Evolutionary conservation across 768 basidiomycete species (phyloP), one percentile per base, ranked within the genome.

Genomic region (Termitomyces sp.): DNA sequence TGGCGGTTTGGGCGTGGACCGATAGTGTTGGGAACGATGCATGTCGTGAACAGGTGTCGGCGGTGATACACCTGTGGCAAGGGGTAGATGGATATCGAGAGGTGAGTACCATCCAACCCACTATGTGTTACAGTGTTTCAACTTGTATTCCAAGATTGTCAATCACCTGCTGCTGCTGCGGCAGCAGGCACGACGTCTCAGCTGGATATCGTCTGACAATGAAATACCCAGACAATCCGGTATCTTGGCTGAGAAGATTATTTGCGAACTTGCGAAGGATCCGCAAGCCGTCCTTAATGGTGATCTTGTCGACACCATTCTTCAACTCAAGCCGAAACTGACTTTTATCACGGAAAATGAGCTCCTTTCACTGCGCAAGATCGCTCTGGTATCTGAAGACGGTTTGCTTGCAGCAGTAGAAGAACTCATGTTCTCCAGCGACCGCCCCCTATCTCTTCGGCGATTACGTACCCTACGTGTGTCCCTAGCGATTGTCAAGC

Each of bases 1-100:
- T 92, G 14, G 84, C 84, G 2, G 86, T 88, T 34, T 86, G 86
- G 65, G 86, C 88, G 3, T 93, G 89, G 87, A 82, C 90, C 12
- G 90, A 92, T 63, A 89, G 88, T 66, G 72, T 89, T 19, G 86
- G 85, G 0, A 81, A 85, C 54, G 79, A 82, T 56, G 70, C 71
- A 12, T 87, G 86, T 64, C 79, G 87, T 11, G 85, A 89, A 63
- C 79, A 85, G 46, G 76, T 82, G 1, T 70, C 92, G 8, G 82
- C 80, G 7, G 75, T 91, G 16, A 57, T 92, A 52, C 77, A 80
- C 5, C 56, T 88, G 23, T 89, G 86, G 87, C 86, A 89, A 70
- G 73, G 71, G 27, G 71, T 83, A 25, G 82, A 86, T 29, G 89
- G 87, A 8, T 92, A 92, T 67, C 78, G 84, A 43, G 86, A 90